phyloP scores from a whole-genome alignment of 2,329 filamentous ascomycete genomes.

The Trichoderma afroharzianum region DNA sequence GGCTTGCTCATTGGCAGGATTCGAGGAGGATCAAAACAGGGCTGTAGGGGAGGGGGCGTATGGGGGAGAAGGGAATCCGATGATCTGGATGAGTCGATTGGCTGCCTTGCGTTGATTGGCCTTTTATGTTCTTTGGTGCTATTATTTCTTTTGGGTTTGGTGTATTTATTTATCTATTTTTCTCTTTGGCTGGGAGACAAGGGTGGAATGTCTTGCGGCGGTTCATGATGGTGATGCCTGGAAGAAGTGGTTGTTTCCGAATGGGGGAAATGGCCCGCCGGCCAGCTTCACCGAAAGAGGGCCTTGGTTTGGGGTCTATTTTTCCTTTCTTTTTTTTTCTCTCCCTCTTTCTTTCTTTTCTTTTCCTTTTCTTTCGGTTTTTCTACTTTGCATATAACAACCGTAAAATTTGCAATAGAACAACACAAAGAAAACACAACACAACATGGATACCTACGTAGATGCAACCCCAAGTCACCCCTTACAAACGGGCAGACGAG shows the following conservation, averaged over 20 bases:
- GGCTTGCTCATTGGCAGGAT: background rate
- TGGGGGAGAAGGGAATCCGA: background rate
- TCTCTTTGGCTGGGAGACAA: background rate
- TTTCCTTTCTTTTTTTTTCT: background rate
- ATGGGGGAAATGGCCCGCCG: background rate
- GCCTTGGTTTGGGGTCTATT: background rate
- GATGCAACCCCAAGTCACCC: background rate
- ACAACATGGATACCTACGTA: background rate
- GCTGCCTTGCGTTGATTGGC: constrained; percentile 2
- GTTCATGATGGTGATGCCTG: constrained; percentile 3
- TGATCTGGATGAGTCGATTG: constrained; percentile 11
- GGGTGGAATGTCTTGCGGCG: background rate
- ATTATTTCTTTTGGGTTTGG: background rate
- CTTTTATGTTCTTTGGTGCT: background rate
- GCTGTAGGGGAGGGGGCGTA: background rate
- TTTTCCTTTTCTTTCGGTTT: background rate
- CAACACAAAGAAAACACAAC: background rate
- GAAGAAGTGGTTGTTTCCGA: background rate
- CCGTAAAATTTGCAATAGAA: background rate
- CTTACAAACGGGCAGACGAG: background rate
- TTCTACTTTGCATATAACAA: background rate
- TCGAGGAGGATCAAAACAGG: background rate
- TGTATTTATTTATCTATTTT: background rate
- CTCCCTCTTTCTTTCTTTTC: background rate
- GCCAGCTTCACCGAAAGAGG: background rate